phyloP scores from a whole-genome alignment of 192 early-diverging fungal species.

The Backusella macrospora region DNA sequence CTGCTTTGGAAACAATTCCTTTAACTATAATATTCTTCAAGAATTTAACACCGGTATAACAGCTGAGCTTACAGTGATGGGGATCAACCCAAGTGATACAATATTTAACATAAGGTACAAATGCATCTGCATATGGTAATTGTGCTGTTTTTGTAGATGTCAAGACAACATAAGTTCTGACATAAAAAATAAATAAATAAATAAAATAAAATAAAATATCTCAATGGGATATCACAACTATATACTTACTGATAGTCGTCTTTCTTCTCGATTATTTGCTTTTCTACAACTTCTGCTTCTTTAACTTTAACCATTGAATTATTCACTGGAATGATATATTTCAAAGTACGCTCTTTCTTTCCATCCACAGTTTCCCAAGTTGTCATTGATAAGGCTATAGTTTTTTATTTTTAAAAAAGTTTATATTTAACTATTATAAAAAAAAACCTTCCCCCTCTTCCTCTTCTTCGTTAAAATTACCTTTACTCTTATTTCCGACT shows the following conservation, averaged over 20 bases:
- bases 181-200: slow-evolving; percentile 7
- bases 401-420: no score
- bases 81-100: slow-evolving; percentile 70
- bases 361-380: slow-evolving; percentile 22
- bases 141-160: slow-evolving; percentile 54
- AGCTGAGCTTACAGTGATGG: slow-evolving; percentile 58
- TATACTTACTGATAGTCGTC: slow-evolving; percentile 60
- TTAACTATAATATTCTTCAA: slow-evolving; percentile 74
- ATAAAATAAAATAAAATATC: slow-evolving; percentile 6
- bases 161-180: slow-evolving; percentile 53
- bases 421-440: background rate
- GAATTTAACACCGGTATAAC: slow-evolving; percentile 65
- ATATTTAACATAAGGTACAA: slow-evolving; percentile 50
- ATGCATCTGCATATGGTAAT: slow-evolving; percentile 42
- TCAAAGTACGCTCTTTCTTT: slow-evolving; percentile 47
- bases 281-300: slow-evolving; percentile 65
- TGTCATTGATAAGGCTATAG: slow-evolving; percentile 19
- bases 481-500: slow-evolving; percentile 19
- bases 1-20: slow-evolving; percentile 60
- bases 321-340: slow-evolving; percentile 71
- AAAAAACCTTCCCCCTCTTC: background rate
- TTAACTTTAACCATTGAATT: slow-evolving; percentile 77
- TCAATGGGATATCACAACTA: background rate
- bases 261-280: slow-evolving; percentile 55
- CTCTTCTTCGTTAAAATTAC: background rate